A percentile compares a stretch with the other conserved stretches of the same genome.
Conservation (phyloP, 169 alveolate species). For the Plasmodium gonderi region DNA sequence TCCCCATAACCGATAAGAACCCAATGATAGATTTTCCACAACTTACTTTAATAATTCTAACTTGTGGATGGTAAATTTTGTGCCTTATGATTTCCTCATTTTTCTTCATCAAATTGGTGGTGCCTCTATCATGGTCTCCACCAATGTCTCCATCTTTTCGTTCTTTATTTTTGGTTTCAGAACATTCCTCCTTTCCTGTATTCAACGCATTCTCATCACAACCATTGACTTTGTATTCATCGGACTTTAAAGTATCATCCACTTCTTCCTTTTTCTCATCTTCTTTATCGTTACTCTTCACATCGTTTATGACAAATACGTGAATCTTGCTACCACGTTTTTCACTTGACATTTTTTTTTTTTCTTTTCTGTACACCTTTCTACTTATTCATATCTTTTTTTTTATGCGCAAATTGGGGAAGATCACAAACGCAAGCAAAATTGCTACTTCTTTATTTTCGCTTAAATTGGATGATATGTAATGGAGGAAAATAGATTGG, state of each 20-base stretch:
- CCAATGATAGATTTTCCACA: slow-evolving; percentile 69
- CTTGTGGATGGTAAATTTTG: slow-evolving; percentile 68
- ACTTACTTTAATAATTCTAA: slow-evolving; percentile 53
- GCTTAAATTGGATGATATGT: too few species aligned
- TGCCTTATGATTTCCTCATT: slow-evolving; percentile 50
- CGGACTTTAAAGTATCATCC: not conserved
- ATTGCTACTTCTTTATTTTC: too few species aligned
- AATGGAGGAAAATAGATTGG: too few species aligned
- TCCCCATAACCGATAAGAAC: slow-evolving; percentile 28
- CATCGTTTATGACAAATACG: slow-evolving; percentile 53
- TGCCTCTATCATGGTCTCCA: not conserved
- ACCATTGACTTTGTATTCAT: not conserved
- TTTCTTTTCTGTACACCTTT: not conserved
- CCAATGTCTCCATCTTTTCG: not conserved
- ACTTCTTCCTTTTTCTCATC: not conserved
- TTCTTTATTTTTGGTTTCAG: not conserved
- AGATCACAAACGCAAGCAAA: not conserved
- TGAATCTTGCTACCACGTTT: slow-evolving; percentile 52
- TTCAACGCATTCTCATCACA: not conserved
- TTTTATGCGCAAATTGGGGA: not conserved
- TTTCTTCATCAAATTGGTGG: not conserved
- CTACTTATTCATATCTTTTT: slow-evolving; percentile 16
- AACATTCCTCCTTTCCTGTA: not conserved
- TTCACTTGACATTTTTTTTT: slow-evolving; percentile 15
- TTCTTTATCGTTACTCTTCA: not conserved